Percentiles rank a stretch among this genome's conserved stretches.
phyloP scores from a whole-genome alignment of 306 rosid species.

The Aeschynomene evenia region DNA sequence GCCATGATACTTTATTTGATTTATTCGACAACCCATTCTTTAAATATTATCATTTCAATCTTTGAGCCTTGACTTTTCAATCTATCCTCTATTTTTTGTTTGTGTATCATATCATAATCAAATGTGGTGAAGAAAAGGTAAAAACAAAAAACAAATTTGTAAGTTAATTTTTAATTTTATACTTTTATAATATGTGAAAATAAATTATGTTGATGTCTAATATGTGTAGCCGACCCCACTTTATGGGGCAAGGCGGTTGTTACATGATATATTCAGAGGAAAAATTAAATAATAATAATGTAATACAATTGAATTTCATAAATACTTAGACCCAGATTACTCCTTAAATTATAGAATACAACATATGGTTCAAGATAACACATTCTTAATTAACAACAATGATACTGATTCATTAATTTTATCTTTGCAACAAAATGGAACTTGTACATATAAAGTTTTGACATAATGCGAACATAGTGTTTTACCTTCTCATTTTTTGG shows the following conservation, averaged over 20 bases:
- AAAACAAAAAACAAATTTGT: neutral
- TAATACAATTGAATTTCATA: neutral
- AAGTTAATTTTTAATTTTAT: neutral
- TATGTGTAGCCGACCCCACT: too few species aligned
- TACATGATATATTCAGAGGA: neutral
- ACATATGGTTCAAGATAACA: conserved; percentile 25
- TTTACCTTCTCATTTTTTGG: conserved; percentile 87
- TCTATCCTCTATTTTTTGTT: neutral
- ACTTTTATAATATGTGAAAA: neutral
- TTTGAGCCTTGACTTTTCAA: neutral
- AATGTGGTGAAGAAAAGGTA: neutral
- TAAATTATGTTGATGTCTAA: too few species aligned
- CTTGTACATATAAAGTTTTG: conserved; percentile 42
- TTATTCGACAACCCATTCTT: neutral
- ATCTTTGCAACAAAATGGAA: conserved; percentile 39
- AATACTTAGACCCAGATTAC: neutral
- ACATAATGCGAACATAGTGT: conserved; percentile 35
- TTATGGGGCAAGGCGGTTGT: too few species aligned
- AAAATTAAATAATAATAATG: neutral
- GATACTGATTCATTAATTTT: conserved; percentile 22
- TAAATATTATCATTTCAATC: neutral
- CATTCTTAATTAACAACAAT: conserved; percentile 18
- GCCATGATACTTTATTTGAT: neutral
- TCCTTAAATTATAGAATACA: conserved; percentile 27
- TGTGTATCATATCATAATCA: neutral